These are phyloP conservation scores for Eragrostis tef DNA, from an alignment of 202 grass and related monocot genomes.

Conservation along the genomic window DNA sequence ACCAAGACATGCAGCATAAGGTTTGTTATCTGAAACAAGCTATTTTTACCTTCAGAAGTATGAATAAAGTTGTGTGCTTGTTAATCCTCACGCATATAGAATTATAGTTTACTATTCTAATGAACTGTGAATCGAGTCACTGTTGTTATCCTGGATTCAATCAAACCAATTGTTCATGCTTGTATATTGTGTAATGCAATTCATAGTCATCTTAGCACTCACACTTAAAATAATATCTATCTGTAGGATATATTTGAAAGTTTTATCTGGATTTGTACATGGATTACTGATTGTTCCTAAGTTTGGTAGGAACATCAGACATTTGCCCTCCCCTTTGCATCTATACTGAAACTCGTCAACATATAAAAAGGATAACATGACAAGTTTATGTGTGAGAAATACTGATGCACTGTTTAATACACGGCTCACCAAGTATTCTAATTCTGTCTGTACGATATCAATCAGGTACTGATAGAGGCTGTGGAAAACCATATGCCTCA, in stretches of 20 bases:
- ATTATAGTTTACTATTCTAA: not conserved
- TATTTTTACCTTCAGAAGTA: not conserved
- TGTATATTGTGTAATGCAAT: not conserved
- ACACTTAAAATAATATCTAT: not conserved
- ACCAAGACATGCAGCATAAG: constrained; percentile 87
- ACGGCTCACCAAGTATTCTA: not conserved
- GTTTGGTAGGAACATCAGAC: not conserved
- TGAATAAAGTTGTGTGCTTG: not conserved
- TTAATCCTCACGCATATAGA: not conserved
- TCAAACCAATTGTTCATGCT: not conserved
- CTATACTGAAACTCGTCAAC: not conserved
- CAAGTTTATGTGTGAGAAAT: not conserved
- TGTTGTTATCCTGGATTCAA: not conserved
- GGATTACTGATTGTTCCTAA: not conserved
- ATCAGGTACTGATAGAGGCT: constrained; percentile 91
- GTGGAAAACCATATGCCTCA: constrained; percentile 97
- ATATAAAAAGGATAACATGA: not conserved
- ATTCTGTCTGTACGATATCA: constrained; percentile 16
- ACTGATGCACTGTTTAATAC: too few relatives aligned
- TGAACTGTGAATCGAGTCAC: not conserved
- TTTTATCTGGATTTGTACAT: not conserved
- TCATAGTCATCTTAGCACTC: not conserved
- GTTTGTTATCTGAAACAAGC: constrained; percentile 33
- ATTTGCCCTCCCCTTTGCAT: not conserved
- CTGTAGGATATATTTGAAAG: not conserved